A percentile compares a stretch with the other conserved stretches of the same genome.
phyloP scores from a whole-genome alignment of 1,139 yeast species.

The Pichia sp. region DNA sequence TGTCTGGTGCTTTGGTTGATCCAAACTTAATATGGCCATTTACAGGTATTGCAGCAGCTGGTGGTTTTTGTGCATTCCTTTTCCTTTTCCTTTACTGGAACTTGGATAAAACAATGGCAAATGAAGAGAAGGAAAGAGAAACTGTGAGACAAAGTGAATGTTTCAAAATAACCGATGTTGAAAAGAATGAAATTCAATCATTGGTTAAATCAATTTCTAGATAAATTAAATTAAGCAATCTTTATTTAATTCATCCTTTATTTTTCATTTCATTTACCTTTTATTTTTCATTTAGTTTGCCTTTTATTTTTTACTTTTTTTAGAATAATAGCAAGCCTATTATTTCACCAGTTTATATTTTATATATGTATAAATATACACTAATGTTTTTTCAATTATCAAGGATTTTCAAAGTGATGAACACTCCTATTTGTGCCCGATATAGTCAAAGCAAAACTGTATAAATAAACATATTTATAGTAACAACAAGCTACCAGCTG shows the following conservation, averaged over 20 bases:
- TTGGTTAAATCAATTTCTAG: background rate
- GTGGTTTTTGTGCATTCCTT: conserved; percentile 36
- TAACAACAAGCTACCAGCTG: too few relatives aligned
- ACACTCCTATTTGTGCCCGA: too few relatives aligned
- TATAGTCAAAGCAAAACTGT: too few relatives aligned
- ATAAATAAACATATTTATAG: too few relatives aligned
- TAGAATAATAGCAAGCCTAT: background rate
- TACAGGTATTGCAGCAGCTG: conserved; percentile 44
- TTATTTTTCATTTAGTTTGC: too few relatives aligned
- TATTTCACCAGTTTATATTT: background rate
- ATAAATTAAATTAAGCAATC: background rate
- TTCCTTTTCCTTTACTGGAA: conserved; percentile 47
- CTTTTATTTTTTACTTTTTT: background rate
- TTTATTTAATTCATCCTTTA: background rate
- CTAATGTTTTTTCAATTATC: too few relatives aligned
- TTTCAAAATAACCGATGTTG: background rate
- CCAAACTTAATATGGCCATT: conserved; percentile 53
- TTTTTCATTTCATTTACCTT: background rate
- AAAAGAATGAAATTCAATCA: conserved; percentile 1
- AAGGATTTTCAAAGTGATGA: too few relatives aligned
- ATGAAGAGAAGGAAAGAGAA: conserved; percentile 22
- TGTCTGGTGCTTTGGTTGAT: conserved; percentile 47
- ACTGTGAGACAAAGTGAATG: background rate
- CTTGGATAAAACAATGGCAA: conserved; percentile 47
- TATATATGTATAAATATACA: too few relatives aligned